Conservation (phyloP, 2,329 filamentous ascomycete genomes). For the Trichophyton rubrum region DNA sequence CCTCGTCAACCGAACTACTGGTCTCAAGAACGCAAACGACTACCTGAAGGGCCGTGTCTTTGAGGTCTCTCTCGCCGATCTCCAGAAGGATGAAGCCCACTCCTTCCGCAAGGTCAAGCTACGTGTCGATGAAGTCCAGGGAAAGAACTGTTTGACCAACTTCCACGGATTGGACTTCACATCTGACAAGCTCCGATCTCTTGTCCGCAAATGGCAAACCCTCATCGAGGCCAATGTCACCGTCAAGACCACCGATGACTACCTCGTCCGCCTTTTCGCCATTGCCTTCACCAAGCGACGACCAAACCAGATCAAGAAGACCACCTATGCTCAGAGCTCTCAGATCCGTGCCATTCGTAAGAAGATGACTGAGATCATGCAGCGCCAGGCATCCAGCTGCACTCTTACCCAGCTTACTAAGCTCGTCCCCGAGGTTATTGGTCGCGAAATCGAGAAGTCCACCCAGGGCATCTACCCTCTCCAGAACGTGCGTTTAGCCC, state of each 20-base stretch:
- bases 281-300: constrained; percentile 99
- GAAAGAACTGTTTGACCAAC: constrained; percentile 99
- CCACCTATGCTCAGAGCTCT: constrained; percentile 91
- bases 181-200: constrained; percentile 97
- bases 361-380: constrained; percentile 99
- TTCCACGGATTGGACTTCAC: constrained; percentile 99
- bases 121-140: constrained; percentile 95
- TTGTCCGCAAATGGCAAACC: constrained; percentile 99
- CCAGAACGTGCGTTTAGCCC: constrained; percentile 64
- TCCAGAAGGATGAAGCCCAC: constrained; percentile 99
- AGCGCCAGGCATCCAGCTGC: constrained; percentile 87
- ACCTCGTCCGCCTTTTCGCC: constrained; percentile 96
- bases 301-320: constrained; percentile 99
- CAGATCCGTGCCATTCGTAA: constrained; percentile 97
- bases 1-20: constrained; percentile 96
- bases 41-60: constrained; percentile 97
- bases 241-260: constrained; percentile 99
- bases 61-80: constrained; percentile 96
- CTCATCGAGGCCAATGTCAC: constrained; percentile 99
- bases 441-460: constrained; percentile 98
- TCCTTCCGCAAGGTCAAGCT: constrained; percentile 99
- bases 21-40: constrained; percentile 99
- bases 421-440: constrained; percentile 98
- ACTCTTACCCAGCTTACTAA: constrained; percentile 94
- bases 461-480: constrained; percentile 99